These are phyloP conservation scores for Kwoniella heveanensis DNA, from an alignment of 768 basidiomycete species.

Conservation along the genomic window DNA sequence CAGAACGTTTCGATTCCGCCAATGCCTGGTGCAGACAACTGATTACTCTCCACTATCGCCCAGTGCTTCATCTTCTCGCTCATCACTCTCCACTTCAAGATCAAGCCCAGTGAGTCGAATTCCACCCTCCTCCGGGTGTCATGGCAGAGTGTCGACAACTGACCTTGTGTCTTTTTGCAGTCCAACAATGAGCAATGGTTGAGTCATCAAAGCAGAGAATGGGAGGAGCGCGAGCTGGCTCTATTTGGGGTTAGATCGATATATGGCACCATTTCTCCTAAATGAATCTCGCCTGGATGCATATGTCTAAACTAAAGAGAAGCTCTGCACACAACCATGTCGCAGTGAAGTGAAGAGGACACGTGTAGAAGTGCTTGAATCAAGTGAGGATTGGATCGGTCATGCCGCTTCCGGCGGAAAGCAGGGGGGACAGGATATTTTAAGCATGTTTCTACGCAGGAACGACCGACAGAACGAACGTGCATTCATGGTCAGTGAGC, in stretches of 20 bases:
- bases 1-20: not conserved
- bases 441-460: too few species aligned
- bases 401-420: not conserved
- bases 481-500: not conserved
- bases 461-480: not conserved
- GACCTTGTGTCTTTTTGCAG: not conserved
- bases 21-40: not conserved
- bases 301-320: not conserved
- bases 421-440: too few species aligned
- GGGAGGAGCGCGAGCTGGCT: too few species aligned
- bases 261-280: too few species aligned
- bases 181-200: conserved; percentile 20
- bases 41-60: not conserved
- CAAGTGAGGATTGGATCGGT: too few species aligned
- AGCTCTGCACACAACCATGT: too few species aligned
- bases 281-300: conserved; percentile 3
- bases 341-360: too few species aligned
- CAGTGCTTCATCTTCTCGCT: conserved; percentile 98
- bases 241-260: too few species aligned
- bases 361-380: too few species aligned
- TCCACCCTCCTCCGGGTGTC: not conserved
- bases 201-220: too few species aligned
- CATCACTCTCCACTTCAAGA: conserved; percentile 99
- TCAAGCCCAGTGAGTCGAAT: conserved; percentile 74
- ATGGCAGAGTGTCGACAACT: not conserved